Evolutionary conservation across 768 basidiomycete species (phyloP).

Genomic region (Auriculariales sp.): DNA sequence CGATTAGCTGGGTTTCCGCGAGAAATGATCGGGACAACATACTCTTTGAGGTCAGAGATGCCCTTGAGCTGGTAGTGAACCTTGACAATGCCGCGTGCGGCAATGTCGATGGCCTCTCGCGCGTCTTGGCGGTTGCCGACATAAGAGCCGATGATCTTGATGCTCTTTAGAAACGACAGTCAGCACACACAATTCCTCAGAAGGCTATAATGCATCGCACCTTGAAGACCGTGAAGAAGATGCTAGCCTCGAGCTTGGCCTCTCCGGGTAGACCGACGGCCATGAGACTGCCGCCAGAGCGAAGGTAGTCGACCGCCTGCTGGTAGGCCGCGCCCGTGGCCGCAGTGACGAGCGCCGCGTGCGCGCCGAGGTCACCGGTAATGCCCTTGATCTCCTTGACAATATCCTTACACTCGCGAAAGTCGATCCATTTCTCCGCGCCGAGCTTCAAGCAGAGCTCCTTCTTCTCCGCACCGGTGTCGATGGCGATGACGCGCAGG

Average conservation of each 20-base stretch:
- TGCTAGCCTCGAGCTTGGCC: conserved; percentile 41
- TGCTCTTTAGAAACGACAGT: conserved; percentile 31
- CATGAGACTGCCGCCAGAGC: conserved; percentile 58
- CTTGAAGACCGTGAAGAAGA: conserved; percentile 62
- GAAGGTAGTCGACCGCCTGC: conserved; percentile 33
- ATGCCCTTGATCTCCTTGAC: conserved; percentile 47
- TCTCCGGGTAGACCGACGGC: conserved; percentile 61
- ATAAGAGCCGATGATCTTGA: conserved; percentile 35
- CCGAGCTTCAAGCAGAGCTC: conserved; percentile 46
- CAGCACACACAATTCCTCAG: conserved; percentile 13
- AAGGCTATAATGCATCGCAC: conserved; percentile 10
- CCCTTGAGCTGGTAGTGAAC: conserved; percentile 33
- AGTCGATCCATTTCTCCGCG: conserved; percentile 71
- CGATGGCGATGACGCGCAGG: conserved; percentile 68
- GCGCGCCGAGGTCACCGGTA: conserved; percentile 45
- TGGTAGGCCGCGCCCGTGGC: conserved; percentile 23
- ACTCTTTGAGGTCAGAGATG: conserved; percentile 38
- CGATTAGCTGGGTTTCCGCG: no score
- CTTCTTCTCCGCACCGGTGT: conserved; percentile 62
- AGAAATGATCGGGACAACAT: conserved; percentile 13
- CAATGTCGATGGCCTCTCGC: conserved; percentile 64
- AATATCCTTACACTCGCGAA: conserved; percentile 48
- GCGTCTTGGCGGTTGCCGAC: conserved; percentile 69
- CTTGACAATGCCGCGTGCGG: conserved; percentile 54
- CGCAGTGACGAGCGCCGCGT: conserved; percentile 50